Evolutionary conservation across 176 grass and related monocot genomes (phyloP), one percentile per base, ranked within the genome.

Genomic region (Melocanna baccifera): DNA sequence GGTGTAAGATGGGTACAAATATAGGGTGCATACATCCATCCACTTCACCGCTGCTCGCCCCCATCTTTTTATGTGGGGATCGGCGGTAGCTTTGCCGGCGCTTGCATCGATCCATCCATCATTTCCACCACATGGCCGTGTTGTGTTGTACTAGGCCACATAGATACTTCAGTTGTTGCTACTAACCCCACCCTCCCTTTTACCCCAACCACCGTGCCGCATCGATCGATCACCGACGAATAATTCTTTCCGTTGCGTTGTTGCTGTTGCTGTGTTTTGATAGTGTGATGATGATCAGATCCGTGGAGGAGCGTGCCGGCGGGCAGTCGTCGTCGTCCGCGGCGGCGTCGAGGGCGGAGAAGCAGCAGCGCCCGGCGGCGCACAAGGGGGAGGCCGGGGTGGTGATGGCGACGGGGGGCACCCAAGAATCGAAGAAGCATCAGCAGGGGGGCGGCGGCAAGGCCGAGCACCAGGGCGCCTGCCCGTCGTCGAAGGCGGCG

Each of bases 201-300:
- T 43, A 19, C 45, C 71, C 71, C 82, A 74, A 66, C 89, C 71
- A 69, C 86, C 85, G 75, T 77, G 70, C 78, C 32, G 59, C 7
- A 5, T 4, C 62, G 37, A 39, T 20, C 50, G 19, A 28, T 48
- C 30, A 9, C 3, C 12, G 23, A 12, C 19, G 15, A 32, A 32
- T 29, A 16, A 8, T 64, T 78, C 7, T 28, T 20, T 30, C 14
- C 40, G 48, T 69, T 2, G 15, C 5, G 1, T 6, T 46, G 15
- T 14, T 47, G 8, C 13, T 47, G 61, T 4, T 75, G 78, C 9
- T 34, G n/a, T 29, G 52, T 51, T 11, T 39, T 69, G 34, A 58
- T 15, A 30, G 36, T 34, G 43, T 70, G 57, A 22, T 86, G 85
- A 87, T 90, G 85, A 80, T 88, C 92, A 97, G 92, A 93, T 78